Evolutionary conservation across 2,329 filamentous ascomycete genomes (phyloP), one percentile per base, ranked within the genome.

Genomic region (Pestalotiopsis sp.): DNA sequence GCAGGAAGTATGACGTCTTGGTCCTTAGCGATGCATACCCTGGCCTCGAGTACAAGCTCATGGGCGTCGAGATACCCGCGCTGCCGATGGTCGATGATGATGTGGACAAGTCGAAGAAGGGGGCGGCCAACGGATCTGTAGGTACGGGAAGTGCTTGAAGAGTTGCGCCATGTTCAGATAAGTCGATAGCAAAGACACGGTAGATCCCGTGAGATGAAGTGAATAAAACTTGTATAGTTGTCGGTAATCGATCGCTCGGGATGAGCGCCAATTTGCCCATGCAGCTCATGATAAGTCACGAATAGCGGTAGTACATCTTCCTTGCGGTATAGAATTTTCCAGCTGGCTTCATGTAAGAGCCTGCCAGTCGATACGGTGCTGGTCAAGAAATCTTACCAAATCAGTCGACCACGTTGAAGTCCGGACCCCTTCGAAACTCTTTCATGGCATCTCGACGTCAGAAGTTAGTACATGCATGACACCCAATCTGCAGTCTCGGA

Each of bases 11-110:
- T 11, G 91, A 94, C 76, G 87, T 98, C 3, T 78, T 87, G 70
- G 90, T 98, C 2, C 84, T 96, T 20, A 98, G 95, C 80, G 96
- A 98, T 84, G 90, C 90, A 17, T 98, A 98, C 80, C 83, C 94
- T 41, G 93, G 92, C 0, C 89, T 98, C 85, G 83, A 87, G 77
- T 84, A 88, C 70, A 78, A 79, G 27, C 69, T 86, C 1, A 69
- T 81, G 49, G 84, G 83, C 1, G 82, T 89, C 0, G 83, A 87
- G 25, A 80, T 90, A n/a, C 87, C 87, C 20, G 81, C 79, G 38
- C 75, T 80, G 66, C 86, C 87, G 3, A 78, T 73, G 23, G 85
- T 87, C 45, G 84, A 85, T 65, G 82, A 85, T 69, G 84, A 83
- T 71, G 75, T 84, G 9, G 79, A 80, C 58, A 81, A 82, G 75